Evolutionary conservation across 768 basidiomycete genomes (phyloP), one percentile per base, ranked within the genome.

Genomic region (Astraeus odoratus): DNA sequence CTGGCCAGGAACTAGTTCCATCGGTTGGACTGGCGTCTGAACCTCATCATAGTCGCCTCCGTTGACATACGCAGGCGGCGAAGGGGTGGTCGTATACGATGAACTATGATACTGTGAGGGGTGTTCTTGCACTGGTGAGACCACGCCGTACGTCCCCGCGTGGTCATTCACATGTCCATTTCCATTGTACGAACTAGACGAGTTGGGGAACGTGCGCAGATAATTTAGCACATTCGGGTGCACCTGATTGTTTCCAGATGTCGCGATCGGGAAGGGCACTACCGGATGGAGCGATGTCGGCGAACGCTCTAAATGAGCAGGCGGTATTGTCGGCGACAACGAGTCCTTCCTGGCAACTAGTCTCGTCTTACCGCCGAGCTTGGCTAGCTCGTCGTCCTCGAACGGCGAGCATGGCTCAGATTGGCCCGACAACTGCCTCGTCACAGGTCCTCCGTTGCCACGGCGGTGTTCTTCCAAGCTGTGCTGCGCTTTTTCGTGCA

Each of bases 201-300:
- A 16, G 13, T 66, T 62, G 1, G 54, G 65, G 57, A 88, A 87
- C 6, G 84, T 79, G 36, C 73, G 72, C 44, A 88, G 62, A 55
- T 88, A 88, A 48, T 82, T 80, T 43, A 80, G 67, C 3, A 87
- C 74, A n/a, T 63, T 77, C 7, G 79, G 78, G 50, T 85, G 76
- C 16, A 82, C 68, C 20, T 73, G 67, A 43, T 71, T 73, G 39
- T 69, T 60, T 12, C 71, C 70, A 4, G 75, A 68, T 16, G 75
- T 71, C 31, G 44, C 44, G 20, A 87, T 57, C 2, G 83, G 83
- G 5, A 87, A 66, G 15, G 86, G 85, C 8, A 87, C 80, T 20
- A 86, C 72, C 2, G 85, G 85, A 52, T 85, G 81, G 38, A 72
- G 73, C 8, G 83, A 79, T n/a, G 68, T 76, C 7, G 86, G 86